Base-by-base conservation (phyloP, 306 rosid genomes). In the Rubus idaeus region DNA sequence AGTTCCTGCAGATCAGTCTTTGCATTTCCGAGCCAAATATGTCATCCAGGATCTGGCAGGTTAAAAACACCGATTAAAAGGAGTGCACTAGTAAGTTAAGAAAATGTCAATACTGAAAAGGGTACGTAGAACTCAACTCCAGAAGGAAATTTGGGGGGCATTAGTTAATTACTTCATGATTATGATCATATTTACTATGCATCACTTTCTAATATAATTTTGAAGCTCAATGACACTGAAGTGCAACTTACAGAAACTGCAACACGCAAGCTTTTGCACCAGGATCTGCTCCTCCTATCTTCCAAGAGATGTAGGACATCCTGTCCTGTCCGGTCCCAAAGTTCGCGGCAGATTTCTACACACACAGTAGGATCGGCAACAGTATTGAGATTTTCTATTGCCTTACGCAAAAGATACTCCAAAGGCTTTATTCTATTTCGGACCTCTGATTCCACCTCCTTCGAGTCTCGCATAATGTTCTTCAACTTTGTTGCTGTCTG, bases 321-420 rank as follows among this genome's bases (percentile, higher is more conserved):
- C 85, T 81, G 83, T 40, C 85, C 88, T 80, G 79, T 66, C 16
- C 77, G 68, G 20, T 85, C 83, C 81, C 83, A 84, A 52, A 81
- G 60, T 18, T 74, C 83, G 5, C 69, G 65, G 41, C 83, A 81
- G 68, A 78, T 66, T 56, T 77, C 83, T 75, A 65, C 53, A 37
- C 82, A 81, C 41, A 78, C 81, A 37, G 77, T 57, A 78, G 79
- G 71, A 49, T 75, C 67, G 26, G 79, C 69, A n/a, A 81, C 80
- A 13, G 66, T 65, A 45, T 76, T 78, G 18, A 85, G 64, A 16
- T 71, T 80, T 52, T 78, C 58, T 17, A 81, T 37, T 8, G 70
- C 79, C 70, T 71, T 45, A 16, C 12, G 41, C 68, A 85, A n/a
- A 10, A 78, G 46, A 44, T 71, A 73, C 60, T 73, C 75, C 20